Conservation (phyloP, 2,329 filamentous ascomycete species). For the Pseudodiploospora longispora region DNA sequence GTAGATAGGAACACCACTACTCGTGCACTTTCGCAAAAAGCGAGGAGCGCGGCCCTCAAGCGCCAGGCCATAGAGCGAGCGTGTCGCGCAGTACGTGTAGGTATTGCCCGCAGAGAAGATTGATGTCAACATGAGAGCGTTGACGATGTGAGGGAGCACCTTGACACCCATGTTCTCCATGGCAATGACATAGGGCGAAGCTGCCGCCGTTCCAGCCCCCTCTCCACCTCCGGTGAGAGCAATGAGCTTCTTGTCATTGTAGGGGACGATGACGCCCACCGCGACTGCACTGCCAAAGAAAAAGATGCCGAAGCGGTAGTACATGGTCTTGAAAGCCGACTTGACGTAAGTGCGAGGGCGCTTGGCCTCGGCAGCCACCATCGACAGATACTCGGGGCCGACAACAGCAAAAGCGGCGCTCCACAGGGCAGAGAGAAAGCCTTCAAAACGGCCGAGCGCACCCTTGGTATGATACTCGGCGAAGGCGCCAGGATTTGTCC, state of each 20-base stretch:
- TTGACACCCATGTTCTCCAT: slow-evolving; percentile 46
- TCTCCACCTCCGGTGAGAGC: slow-evolving; percentile 37
- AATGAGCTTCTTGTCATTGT: slow-evolving; percentile 50
- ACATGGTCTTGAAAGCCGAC: slow-evolving; percentile 63
- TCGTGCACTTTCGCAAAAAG: slow-evolving; percentile 50
- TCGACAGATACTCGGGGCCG: slow-evolving; percentile 60
- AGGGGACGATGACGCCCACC: slow-evolving; percentile 58
- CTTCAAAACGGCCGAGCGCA: slow-evolving; percentile 58
- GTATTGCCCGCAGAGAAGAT: slow-evolving; percentile 42
- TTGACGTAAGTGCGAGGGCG: slow-evolving; percentile 58
- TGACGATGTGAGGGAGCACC: slow-evolving; percentile 49
- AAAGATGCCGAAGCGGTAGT: slow-evolving; percentile 63
- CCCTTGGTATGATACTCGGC: slow-evolving; percentile 52
- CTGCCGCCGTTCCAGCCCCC: slow-evolving; percentile 37
- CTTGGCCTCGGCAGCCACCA: slow-evolving; percentile 62
- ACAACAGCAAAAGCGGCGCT: slow-evolving; percentile 56
- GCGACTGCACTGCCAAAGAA: slow-evolving; percentile 62
- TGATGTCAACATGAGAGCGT: slow-evolving; percentile 40
- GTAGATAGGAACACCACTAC: slow-evolving; percentile 53
- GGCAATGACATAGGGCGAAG: slow-evolving; percentile 56
- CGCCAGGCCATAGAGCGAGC: slow-evolving; percentile 43
- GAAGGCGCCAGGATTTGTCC: slow-evolving; percentile 37
- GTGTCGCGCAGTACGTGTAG: slow-evolving; percentile 43
- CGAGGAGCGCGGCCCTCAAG: slow-evolving; percentile 40
- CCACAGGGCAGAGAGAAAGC: slow-evolving; percentile 61